Percentiles rank a stretch among this genome's conserved stretches.
These are phyloP conservation scores for Yamadazyma paraphyllophila DNA, from an alignment of 805 yeast species.

Conservation along the genomic window DNA sequence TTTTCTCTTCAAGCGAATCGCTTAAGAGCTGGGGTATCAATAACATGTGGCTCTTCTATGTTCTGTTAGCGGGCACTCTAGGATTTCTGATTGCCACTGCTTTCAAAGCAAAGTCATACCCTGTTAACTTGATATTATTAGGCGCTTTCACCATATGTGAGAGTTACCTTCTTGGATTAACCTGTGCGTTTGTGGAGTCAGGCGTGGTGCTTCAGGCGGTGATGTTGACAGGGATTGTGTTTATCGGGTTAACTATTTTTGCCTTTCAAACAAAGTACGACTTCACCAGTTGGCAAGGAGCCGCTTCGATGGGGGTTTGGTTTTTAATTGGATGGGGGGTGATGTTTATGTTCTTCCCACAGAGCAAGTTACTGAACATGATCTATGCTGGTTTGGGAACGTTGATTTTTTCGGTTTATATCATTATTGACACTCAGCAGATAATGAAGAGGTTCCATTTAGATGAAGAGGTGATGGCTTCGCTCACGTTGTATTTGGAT, in stretches of 20 bases:
- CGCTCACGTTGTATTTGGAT: slow-evolving; percentile 77
- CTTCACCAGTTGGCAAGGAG: slow-evolving; percentile 65
- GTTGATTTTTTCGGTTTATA: slow-evolving; percentile 64
- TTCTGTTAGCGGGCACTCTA: slow-evolving; percentile 57
- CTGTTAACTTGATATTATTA: slow-evolving; percentile 59
- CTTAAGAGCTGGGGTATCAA: slow-evolving; percentile 54
- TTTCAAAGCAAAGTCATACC: slow-evolving; percentile 64
- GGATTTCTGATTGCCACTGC: slow-evolving; percentile 64
- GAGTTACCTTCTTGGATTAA: slow-evolving; percentile 68
- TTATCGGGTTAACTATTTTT: slow-evolving; percentile 72
- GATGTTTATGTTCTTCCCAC: slow-evolving; percentile 65
- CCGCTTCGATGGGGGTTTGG: slow-evolving; percentile 55
- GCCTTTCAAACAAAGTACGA: slow-evolving; percentile 79
- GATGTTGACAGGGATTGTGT: slow-evolving; percentile 63
- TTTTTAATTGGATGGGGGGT: slow-evolving; percentile 70
- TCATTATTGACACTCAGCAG: slow-evolving; percentile 78
- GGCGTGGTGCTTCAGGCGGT: slow-evolving; percentile 68
- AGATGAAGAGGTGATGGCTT: slow-evolving; percentile 83
- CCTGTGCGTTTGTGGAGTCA: slow-evolving; percentile 61
- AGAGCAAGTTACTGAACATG: slow-evolving; percentile 55
- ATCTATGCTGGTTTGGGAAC: slow-evolving; percentile 75
- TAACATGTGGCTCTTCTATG: slow-evolving; percentile 58
- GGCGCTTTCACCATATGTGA: slow-evolving; percentile 72
- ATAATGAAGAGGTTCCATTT: slow-evolving; percentile 72
- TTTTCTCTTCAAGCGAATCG: slow-evolving; percentile 44